Evolutionary conservation across 352 stramenopile species (phyloP), one percentile per base, ranked within the genome.

Genomic region (Globisporangium paroecandrum): DNA sequence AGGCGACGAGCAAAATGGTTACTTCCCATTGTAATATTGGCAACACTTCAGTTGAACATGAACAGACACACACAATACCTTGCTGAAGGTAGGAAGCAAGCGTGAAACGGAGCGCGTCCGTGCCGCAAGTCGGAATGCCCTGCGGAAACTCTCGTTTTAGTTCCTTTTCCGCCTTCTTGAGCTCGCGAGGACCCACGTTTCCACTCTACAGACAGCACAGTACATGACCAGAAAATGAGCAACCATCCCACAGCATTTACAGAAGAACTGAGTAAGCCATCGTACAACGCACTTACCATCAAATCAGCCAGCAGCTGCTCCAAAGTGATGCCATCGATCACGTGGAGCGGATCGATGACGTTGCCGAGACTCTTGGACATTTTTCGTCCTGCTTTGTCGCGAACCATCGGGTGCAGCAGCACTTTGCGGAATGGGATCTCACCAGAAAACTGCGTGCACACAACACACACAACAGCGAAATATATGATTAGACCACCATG

Each of bases 301-400:
- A 99, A 83, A 73, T 98, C 97, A 3, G 79, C 72, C 43, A 99
- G 79, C 53, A 99, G 78, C 27, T 89, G 76, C 9, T 98, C 85
- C 2, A 99, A 87, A 20, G 84, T 93, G 68, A 97, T 98, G 58
- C 98, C 98, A 71, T 97, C 81, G 65, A 99, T 99, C 5, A 99
- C 90, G 75, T 99, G 95, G 38, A 99, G 81, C 20, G 98, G 98
- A 74, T 99, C 98, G 60, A 99, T 98, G 29, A 99, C 98, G 73
- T 99, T 99, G 61, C 98, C 98, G 18, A 99, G 84, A 65, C 94
- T 98, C 81, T 99, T 99, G 38, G 94, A 99, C 98, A 99, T 99
- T 78, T 99, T 99, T 29, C 97, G 87, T 15, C 98, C 98, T 70
- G 98, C 95, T 75, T 99, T 99, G 74, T 99, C 98, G 66, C 98